Percentiles rank a stretch among this genome's conserved stretches.
Conservation (phyloP, 192 early-diverging fungal genomes). For the Dimargaris cristalligena region DNA sequence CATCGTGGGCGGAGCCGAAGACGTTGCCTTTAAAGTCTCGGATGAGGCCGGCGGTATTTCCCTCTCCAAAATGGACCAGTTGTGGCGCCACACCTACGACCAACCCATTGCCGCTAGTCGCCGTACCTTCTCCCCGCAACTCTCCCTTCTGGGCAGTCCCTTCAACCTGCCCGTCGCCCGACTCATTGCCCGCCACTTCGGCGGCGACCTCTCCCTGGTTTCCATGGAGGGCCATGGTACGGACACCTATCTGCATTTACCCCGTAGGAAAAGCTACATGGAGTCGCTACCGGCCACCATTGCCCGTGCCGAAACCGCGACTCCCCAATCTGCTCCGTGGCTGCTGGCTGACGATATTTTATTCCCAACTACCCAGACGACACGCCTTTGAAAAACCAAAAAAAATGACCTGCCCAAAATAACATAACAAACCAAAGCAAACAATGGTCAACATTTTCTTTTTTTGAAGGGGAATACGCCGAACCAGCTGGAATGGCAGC, state of each 20-base stretch:
- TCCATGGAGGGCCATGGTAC: conserved; percentile 52
- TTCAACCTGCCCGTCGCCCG: conserved; percentile 33
- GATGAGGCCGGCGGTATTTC: conserved; percentile 48
- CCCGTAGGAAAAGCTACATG: conserved; percentile 20
- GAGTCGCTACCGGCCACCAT: conserved; percentile 17
- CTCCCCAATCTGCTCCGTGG: no score
- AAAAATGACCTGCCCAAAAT: no score
- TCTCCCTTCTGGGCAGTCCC: conserved; percentile 22
- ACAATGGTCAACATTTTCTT: no score
- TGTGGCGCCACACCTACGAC: conserved; percentile 33
- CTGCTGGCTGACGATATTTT: no score
- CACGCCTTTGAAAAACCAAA: no score
- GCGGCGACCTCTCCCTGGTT: conserved; percentile 40
- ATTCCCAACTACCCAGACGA: no score
- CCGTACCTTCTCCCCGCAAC: conserved; percentile 19
- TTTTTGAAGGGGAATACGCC: no score
- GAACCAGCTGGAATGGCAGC: no score
- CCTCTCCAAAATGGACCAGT: conserved; percentile 31
- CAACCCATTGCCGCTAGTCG: conserved; percentile 15
- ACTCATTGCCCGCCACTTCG: conserved; percentile 42
- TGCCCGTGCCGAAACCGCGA: no score
- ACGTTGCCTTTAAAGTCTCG: conserved; percentile 42
- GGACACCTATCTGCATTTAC: conserved; percentile 36
- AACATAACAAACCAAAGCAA: no score
- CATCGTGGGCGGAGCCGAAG: conserved; percentile 39